These are phyloP conservation scores for Scedosporium apiospermum DNA, from an alignment of 2,329 filamentous ascomycete species.

Conservation along the genomic window DNA sequence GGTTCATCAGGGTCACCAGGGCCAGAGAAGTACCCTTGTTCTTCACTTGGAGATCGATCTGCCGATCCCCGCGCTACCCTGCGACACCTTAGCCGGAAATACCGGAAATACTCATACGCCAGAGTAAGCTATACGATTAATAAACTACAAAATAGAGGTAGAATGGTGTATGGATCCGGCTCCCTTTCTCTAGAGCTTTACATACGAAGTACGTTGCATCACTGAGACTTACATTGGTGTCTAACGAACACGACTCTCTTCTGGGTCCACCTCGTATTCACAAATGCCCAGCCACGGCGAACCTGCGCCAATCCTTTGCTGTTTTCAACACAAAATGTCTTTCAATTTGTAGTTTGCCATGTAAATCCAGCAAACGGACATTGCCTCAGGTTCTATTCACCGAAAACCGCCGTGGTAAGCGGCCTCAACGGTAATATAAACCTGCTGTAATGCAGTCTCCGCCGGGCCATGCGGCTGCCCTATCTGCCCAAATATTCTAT, in stretches of 20 bases:
- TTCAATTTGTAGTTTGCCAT: too few relatives aligned
- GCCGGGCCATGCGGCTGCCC: background rate
- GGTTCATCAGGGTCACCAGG: too few relatives aligned
- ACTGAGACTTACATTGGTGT: background rate
- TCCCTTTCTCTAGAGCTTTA: too few relatives aligned
- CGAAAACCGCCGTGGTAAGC: background rate
- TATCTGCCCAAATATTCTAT: background rate
- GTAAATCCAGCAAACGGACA: background rate
- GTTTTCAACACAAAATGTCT: too few relatives aligned
- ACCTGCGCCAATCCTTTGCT: background rate
- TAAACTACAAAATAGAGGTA: too few relatives aligned
- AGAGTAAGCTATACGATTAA: too few relatives aligned
- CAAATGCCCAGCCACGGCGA: background rate
- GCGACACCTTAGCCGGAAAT: background rate
- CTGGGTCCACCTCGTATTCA: background rate
- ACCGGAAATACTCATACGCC: background rate
- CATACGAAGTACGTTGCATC: too few relatives aligned
- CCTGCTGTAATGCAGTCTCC: background rate
- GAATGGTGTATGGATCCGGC: too few relatives aligned
- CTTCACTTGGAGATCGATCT: background rate
- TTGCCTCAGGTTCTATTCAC: background rate
- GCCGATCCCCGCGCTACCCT: background rate
- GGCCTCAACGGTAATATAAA: background rate
- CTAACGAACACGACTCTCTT: background rate
- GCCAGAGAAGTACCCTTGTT: too few relatives aligned